Conservation (phyloP, 108 stramenopile species). For the Conticribra guillardii region DNA sequence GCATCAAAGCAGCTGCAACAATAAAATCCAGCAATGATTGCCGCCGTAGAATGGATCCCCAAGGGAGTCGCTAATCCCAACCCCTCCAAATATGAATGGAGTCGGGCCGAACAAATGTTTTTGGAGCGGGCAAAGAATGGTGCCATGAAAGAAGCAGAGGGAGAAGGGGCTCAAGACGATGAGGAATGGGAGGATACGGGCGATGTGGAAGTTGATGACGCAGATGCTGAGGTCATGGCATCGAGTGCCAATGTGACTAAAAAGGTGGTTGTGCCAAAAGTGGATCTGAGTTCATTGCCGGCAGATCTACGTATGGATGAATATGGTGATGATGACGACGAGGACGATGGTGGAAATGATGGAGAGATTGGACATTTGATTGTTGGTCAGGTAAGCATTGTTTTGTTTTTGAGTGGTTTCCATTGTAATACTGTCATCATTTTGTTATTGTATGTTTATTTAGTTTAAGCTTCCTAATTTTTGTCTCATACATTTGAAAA, state of each 20-base stretch:
- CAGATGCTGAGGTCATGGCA: neutral
- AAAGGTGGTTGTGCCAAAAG: conserved; percentile 38
- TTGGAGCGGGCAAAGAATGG: conserved; percentile 45
- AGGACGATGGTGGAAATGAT: conserved; percentile 53
- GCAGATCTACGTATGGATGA: conserved; percentile 93
- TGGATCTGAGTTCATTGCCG: conserved; percentile 66
- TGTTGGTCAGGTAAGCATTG: conserved; percentile 57
- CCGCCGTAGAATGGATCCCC: conserved; percentile 48
- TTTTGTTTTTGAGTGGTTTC: neutral
- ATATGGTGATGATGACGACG: conserved; percentile 90
- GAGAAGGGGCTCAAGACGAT: conserved; percentile 27
- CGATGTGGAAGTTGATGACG: conserved; percentile 27
- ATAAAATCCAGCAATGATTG: too few relatives aligned
- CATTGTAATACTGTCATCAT: neutral
- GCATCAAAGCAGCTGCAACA: too few relatives aligned
- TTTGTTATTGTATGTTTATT: neutral
- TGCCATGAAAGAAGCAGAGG: conserved; percentile 14
- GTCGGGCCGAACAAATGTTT: conserved; percentile 72
- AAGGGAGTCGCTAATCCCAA: conserved; percentile 80
- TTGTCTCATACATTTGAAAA: neutral
- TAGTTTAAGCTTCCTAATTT: too few relatives aligned
- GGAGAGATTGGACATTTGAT: conserved; percentile 75
- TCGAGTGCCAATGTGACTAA: conserved; percentile 17
- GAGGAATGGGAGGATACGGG: conserved; percentile 44
- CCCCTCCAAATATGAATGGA: conserved; percentile 86